These are phyloP conservation scores for Lasiodiplodia hormozganensis DNA, from an alignment of 2,329 filamentous ascomycete species.

Conservation along the genomic window DNA sequence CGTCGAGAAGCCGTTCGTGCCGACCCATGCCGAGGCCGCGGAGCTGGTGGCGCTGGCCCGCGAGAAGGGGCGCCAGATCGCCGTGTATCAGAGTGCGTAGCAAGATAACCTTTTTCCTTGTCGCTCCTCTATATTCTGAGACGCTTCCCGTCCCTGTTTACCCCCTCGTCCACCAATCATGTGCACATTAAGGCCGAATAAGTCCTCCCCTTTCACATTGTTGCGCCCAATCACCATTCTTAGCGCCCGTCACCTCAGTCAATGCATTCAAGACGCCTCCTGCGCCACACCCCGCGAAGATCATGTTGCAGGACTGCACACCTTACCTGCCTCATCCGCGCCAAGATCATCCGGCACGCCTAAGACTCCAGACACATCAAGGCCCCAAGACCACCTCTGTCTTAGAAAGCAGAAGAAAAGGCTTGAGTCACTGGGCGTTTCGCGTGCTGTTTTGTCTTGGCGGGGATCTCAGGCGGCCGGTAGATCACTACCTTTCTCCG, in stretches of 20 bases:
- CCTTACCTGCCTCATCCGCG: conserved; percentile 1
- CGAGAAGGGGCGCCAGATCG: conserved; percentile 49
- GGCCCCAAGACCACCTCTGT: neutral
- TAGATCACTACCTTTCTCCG: neutral
- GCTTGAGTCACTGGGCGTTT: conserved; percentile 28
- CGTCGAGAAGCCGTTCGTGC: conserved; percentile 84
- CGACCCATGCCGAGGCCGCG: conserved; percentile 71
- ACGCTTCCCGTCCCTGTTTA: neutral
- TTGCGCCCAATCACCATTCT: neutral
- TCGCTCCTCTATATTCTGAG: neutral
- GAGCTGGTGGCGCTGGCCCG: conserved; percentile 58
- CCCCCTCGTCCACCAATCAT: neutral
- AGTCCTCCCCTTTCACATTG: neutral
- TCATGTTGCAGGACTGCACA: neutral
- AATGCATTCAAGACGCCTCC: neutral
- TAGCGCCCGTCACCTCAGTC: neutral
- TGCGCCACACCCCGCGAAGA: neutral
- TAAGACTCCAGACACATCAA: neutral
- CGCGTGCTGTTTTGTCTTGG: conserved; percentile 22
- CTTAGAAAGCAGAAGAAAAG: neutral
- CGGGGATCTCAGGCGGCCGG: neutral
- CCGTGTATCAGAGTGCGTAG: conserved; percentile 52
- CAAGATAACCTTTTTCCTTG: neutral
- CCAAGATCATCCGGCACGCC: neutral
- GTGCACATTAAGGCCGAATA: neutral